phyloP scores from a whole-genome alignment of 140 eudicot genomes.

The Cichorium intybus region DNA sequence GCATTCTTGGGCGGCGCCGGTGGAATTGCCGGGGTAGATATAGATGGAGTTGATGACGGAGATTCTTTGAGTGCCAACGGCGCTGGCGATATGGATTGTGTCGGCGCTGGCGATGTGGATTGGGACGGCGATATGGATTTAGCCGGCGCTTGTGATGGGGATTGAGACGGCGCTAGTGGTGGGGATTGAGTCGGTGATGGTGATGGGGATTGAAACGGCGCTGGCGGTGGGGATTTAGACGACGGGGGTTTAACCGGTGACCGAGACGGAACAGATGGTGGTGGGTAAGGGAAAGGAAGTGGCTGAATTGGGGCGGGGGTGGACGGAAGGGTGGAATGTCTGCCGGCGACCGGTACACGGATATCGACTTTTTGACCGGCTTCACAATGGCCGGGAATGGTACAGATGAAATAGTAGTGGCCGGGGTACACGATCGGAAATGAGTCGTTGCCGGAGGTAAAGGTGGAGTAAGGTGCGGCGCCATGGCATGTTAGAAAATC shows the following conservation, averaged over 20 bases:
- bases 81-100: not conserved
- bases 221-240: not conserved
- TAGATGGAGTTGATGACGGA: not conserved
- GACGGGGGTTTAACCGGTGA: constrained; percentile 6
- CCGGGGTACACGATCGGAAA: constrained; percentile 37
- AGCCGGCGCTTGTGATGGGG: not conserved
- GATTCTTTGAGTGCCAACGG: not conserved
- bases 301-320: constrained; percentile 27
- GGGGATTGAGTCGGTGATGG: not conserved
- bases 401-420: constrained; percentile 55
- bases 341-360: constrained; percentile 25
- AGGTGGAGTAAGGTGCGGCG: constrained; percentile 23
- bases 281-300: constrained; percentile 40
- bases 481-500: constrained; percentile 42
- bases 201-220: not conserved
- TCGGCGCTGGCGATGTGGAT: not conserved
- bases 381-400: constrained; percentile 42
- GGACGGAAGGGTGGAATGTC: not conserved
- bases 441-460: constrained; percentile 44
- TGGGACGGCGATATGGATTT: not conserved
- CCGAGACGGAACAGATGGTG: not conserved
- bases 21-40: not conserved
- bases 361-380: constrained; percentile 52
- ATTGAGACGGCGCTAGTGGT: not conserved
- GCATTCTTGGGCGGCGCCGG: constrained; percentile 1